phyloP scores from a whole-genome alignment of 106 monocot species.

The Dioscorea alata region DNA sequence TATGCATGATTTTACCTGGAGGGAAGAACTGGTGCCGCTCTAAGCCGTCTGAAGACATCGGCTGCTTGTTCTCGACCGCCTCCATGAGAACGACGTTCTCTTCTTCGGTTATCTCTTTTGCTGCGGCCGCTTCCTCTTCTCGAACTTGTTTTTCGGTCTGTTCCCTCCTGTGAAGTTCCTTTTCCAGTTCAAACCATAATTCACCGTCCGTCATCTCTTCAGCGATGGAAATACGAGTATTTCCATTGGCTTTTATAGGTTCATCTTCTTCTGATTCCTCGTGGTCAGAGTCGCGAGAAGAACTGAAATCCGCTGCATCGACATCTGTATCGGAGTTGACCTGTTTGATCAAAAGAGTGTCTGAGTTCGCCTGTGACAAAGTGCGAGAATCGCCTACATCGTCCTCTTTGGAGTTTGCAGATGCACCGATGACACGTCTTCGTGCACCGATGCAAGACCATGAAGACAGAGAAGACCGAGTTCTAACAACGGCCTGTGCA shows the following conservation, averaged over 20 bases:
- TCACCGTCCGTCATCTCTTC: conserved; percentile 47
- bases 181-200: conserved; percentile 55
- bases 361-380: neutral
- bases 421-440: conserved; percentile 18
- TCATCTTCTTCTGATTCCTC: conserved; percentile 38
- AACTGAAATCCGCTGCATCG: neutral
- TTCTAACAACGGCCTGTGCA: conserved; percentile 56
- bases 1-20: conserved; percentile 51
- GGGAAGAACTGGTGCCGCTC: conserved; percentile 31
- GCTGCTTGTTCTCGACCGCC: conserved; percentile 3
- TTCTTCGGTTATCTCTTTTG: conserved; percentile 31
- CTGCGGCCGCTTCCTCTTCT: conserved; percentile 21
- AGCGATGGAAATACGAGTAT: conserved; percentile 1
- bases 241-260: conserved; percentile 16
- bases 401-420: conserved; percentile 8
- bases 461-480: conserved; percentile 20
- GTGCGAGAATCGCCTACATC: conserved; percentile 5
- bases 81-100: conserved; percentile 25
- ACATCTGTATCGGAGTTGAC: neutral
- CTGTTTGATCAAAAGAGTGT: conserved; percentile 7
- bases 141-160: neutral
- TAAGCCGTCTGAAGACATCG: neutral
- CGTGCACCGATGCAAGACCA: conserved; percentile 58
- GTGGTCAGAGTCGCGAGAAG: conserved; percentile 4
- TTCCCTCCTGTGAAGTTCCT: conserved; percentile 17